These are phyloP conservation scores for Vachellia pachyceras DNA, from an alignment of 306 rosid species.

Conservation along the genomic window DNA sequence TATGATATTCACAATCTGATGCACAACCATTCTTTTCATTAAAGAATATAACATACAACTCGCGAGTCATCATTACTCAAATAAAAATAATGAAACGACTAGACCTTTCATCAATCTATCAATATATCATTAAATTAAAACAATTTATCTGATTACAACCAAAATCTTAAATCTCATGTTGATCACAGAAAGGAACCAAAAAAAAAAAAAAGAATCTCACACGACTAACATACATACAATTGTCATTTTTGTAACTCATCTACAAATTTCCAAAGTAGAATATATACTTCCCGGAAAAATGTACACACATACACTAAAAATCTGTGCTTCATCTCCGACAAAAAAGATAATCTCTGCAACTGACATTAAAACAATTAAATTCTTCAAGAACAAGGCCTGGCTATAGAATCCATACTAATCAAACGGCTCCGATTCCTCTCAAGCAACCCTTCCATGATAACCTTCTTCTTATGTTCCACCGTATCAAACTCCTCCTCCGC, in stretches of 20 bases:
- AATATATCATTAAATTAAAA: no score
- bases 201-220: no score
- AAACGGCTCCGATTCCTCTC: conserved; percentile 3
- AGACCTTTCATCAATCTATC: no score
- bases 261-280: not conserved
- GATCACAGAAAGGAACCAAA: no score
- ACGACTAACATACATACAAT: not conserved
- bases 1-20: no score
- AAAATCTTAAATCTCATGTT: no score
- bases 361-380: not conserved
- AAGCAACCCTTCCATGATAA: conserved; percentile 30
- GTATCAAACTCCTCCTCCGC: conserved; percentile 15
- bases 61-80: no score
- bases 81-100: no score
- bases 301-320: not conserved
- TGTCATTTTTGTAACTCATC: not conserved
- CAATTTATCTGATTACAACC: no score
- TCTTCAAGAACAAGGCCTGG: not conserved
- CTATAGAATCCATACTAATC: not conserved
- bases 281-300: not conserved
- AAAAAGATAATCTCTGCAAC: no score
- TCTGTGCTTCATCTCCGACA: not conserved
- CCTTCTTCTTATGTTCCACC: conserved; percentile 22
- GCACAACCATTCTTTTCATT: no score
- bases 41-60: no score